Base-by-base conservation (phyloP, 805 yeast genomes). In the Myxozyma neotropica region DNA sequence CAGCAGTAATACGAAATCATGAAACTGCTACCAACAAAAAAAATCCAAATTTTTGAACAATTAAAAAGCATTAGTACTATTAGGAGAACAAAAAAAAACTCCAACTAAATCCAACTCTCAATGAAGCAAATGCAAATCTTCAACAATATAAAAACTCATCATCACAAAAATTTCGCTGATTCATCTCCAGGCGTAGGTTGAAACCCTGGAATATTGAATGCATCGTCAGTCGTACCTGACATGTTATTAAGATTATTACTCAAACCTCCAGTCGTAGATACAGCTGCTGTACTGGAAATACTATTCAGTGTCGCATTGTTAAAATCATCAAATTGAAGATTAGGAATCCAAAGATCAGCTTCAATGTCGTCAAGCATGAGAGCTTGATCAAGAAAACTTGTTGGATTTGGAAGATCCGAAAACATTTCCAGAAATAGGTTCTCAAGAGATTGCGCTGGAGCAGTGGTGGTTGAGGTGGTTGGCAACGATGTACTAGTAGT, bases 401-500 rank as follows among this genome's bases (percentile, higher is more conserved):
- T 71, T 43, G 71, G 73, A 55, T 71, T 71, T 3, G 74, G 74
- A 45, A 71, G 55, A 49, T 68, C 70, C 12, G 74, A 71, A 59
- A 71, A 71, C 74, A 71, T 71, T 45, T 64, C 70, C 21, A 71
- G 53, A 39, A 63, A 69, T 53, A 67, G 69, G 21, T 67, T 68
- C 47, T 70, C 73, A 48, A 68, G 55, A 8, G 66, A 33, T 5
- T 49, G 57, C 17, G 46, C 39, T 2, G 45, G 10, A 21, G 15
- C 56, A 23, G 39, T 31, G 15, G 7, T 38, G 21, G 17, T 42
- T 24, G 43, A 33, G n/a, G n/a, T n/a, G n/a, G n/a, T n/a, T n/a
- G n/a, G n/a, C n/a, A n/a, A n/a, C n/a, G n/a, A n/a, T 15, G 54
- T 24, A n/a, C 27, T 12, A 21, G 35, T 23, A n/a, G 45, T 4